Base-by-base conservation (phyloP, 805 yeast genomes). In the Ogataea chonburiensis region DNA sequence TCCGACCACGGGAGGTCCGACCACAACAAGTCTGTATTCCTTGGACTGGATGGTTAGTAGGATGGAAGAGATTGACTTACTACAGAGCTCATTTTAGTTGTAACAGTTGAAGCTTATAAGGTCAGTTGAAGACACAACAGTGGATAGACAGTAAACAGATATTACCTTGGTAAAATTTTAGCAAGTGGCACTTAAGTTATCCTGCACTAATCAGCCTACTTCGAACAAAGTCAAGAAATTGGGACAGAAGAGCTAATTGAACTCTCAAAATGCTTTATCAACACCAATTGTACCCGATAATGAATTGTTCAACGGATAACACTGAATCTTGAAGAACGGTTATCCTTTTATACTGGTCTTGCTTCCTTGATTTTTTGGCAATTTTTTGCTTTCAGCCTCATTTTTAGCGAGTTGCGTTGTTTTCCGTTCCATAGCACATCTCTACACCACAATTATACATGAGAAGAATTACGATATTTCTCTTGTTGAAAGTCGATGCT, bases 1-100 rank as follows among this genome's bases (percentile, higher is more conserved):
- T 66, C 98, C 98, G 38, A 93, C 98, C 65, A 96, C 97, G 58
- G 98, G 98, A 24, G 97, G 97, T 38, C 98, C 98, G 38, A 91
- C 96, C 28, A 91, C 97, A 4, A 93, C 98, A 42, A 93, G 66
- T 59, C 94, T 88, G 61, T 81, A 91, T 63, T 89, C 96, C 61
- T 83, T 53, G 12, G 61, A 49, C 48, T 42, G 28, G 10, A 19
- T 11, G 17, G 28, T 24, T 31, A 28, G 27, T 25, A 17, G 21
- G 20, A 5, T 33, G 16, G 14, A 14, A 14, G 5, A 18, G 14
- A 13, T 8, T 15, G 15, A 42, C 43, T 38, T 28, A 39, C 46
- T 25, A 25, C 33, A 15, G 39, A 15, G 10, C 29, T 26, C 43
- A 39, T 39, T 7, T 15, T n/a, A 3, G 10, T n/a, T n/a, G n/a